Conservation (phyloP, 176 grass and related monocot species). For the Dendrocalamus sinicus region DNA sequence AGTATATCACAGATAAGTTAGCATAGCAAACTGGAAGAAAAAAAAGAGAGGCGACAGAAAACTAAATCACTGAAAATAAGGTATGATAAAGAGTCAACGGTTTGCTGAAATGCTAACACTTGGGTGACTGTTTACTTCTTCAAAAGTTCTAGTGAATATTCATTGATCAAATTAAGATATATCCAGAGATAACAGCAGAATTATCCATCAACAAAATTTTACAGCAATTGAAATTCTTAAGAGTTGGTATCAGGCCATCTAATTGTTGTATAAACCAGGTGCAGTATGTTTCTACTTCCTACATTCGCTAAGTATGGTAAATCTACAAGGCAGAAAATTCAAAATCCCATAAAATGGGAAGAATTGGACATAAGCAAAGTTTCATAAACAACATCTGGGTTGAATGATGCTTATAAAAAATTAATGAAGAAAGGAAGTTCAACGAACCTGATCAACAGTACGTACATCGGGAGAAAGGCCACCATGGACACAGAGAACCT, state of each 20-base stretch:
- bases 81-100: background rate
- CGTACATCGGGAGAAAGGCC: constrained; percentile 95
- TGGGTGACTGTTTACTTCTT: background rate
- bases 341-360: background rate
- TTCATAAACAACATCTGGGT: background rate
- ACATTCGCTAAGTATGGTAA: background rate
- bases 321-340: background rate
- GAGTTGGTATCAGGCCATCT: background rate
- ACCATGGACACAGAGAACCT: constrained; percentile 99
- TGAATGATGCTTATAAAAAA: constrained; percentile 12
- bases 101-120: background rate
- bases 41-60: background rate
- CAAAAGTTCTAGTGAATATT: background rate
- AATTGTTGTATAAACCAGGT: background rate
- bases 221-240: background rate
- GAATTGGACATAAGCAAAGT: background rate
- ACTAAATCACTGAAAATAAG: background rate
- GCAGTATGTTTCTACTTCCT: background rate
- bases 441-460: constrained; percentile 89
- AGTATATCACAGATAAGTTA: background rate
- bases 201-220: background rate
- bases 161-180: background rate
- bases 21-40: background rate
- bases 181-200: constrained; percentile 20
- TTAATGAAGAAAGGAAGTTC: background rate